phyloP scores from a whole-genome alignment of 192 early-diverging fungal species.

The Coemansia sp. region DNA sequence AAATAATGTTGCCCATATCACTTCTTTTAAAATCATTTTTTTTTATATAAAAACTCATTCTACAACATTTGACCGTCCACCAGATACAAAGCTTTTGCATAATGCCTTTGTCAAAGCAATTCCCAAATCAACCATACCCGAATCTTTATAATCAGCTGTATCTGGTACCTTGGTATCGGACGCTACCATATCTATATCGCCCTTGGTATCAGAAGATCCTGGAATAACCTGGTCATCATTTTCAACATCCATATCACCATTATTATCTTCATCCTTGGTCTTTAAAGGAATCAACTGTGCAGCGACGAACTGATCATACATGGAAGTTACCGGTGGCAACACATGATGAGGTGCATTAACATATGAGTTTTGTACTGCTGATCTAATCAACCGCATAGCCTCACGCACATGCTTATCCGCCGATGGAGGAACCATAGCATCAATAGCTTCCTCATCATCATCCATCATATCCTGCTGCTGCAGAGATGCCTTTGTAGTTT shows the following conservation, averaged over 20 bases:
- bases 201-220: not conserved
- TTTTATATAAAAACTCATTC: too few relatives aligned
- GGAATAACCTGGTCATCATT: not conserved
- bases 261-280: not conserved
- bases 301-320: conserved; percentile 53
- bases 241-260: not conserved
- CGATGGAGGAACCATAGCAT: too few relatives aligned
- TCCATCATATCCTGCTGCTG: not conserved
- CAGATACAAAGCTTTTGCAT: too few relatives aligned
- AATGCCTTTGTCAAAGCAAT: too few relatives aligned
- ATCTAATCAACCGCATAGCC: conserved; percentile 48
- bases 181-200: too few relatives aligned
- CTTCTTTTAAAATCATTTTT: too few relatives aligned
- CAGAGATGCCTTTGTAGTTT: not conserved
- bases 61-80: too few relatives aligned
- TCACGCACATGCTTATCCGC: conserved; percentile 12
- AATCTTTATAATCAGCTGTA: too few relatives aligned
- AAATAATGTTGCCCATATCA: too few relatives aligned
- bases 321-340: conserved; percentile 50
- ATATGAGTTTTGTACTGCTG: conserved; percentile 44
- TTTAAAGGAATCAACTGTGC: conserved; percentile 20
- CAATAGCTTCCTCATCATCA: not conserved
- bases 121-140: too few relatives aligned
- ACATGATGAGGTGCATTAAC: conserved; percentile 55
- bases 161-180: too few relatives aligned